Evolutionary conservation across 164 flowering plant genomes (phyloP).

Genomic region (Umbellularia californica): DNA sequence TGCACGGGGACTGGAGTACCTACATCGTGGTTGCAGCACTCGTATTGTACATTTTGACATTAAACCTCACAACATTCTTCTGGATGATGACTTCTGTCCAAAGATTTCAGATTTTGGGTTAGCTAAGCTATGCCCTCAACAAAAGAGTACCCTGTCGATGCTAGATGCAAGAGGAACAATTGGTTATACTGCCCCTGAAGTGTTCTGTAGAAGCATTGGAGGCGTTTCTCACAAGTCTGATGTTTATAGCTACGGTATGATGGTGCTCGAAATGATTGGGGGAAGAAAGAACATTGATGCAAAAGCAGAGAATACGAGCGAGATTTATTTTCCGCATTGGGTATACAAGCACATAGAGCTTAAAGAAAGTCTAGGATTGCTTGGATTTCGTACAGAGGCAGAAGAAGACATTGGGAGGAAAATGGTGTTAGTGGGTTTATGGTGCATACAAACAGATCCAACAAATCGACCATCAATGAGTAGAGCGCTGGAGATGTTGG

Average conservation of each 20-base stretch:
- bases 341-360: background rate
- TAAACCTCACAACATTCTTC: constrained; percentile 10
- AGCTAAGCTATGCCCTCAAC: constrained; percentile 3
- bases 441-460: constrained; percentile 9
- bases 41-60: constrained; percentile 13
- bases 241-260: constrained; percentile 13
- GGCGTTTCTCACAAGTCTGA: constrained; percentile 5
- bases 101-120: constrained; percentile 15
- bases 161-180: constrained; percentile 5
- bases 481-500: constrained; percentile 8
- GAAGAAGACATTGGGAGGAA: constrained; percentile 5
- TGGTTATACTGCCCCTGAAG: constrained; percentile 12
- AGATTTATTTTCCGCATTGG: constrained; percentile 9
- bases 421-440: constrained; percentile 7
- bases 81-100: constrained; percentile 6
- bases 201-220: constrained; percentile 3
- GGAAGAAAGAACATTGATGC: constrained; percentile 1
- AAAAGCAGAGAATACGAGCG: background rate
- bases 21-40: constrained; percentile 9
- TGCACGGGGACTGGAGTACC: constrained; percentile 5
- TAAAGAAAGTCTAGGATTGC: background rate
- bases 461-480: constrained; percentile 1
- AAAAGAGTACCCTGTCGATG: constrained; percentile 5
- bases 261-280: constrained; percentile 7
- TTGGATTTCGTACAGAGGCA: background rate